Evolutionary conservation across 768 basidiomycete species (phyloP).

Genomic region (Suillus luteus): DNA sequence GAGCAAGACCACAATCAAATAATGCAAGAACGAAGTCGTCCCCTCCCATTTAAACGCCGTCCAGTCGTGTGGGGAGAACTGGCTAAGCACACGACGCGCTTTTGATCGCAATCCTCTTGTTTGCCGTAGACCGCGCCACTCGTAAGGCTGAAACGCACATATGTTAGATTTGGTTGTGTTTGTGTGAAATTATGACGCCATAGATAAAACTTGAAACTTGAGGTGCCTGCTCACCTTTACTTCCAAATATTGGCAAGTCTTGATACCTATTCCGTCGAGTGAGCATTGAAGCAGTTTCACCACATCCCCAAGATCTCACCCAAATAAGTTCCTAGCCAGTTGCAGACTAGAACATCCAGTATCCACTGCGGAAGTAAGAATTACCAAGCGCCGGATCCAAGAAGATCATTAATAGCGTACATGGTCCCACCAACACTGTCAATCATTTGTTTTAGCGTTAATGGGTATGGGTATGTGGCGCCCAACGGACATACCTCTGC

Average conservation of each 20-base stretch:
- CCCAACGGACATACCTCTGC: slow-evolving; percentile 60
- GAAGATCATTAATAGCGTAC: slow-evolving; percentile 43
- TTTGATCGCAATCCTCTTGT: slow-evolving; percentile 78
- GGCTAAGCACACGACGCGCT: slow-evolving; percentile 75
- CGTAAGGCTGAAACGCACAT: slow-evolving; percentile 59
- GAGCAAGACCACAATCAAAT: slow-evolving; percentile 71
- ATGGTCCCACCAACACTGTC: slow-evolving; percentile 92
- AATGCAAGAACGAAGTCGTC: slow-evolving; percentile 75
- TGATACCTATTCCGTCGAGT: slow-evolving; percentile 61
- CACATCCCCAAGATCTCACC: slow-evolving; percentile 41
- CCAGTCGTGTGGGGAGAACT: slow-evolving; percentile 87
- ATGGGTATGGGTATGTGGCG: slow-evolving; percentile 20
- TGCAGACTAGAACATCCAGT: slow-evolving; percentile 83
- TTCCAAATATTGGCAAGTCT: slow-evolving; percentile 83
- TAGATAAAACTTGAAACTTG: not conserved
- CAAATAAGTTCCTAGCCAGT: slow-evolving; percentile 85
- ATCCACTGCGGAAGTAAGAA: slow-evolving; percentile 60
- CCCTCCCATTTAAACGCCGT: slow-evolving; percentile 88
- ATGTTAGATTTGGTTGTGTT: too few species aligned
- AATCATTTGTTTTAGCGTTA: slow-evolving; percentile 15
- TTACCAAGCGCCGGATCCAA: slow-evolving; percentile 18
- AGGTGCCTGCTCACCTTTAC: slow-evolving; percentile 63
- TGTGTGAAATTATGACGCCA: too few species aligned
- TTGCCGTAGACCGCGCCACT: slow-evolving; percentile 82
- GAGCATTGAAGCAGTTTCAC: slow-evolving; percentile 14